Evolutionary conservation across 1,284 basidiomycete genomes (phyloP).

Genomic region (Somion occarium): DNA sequence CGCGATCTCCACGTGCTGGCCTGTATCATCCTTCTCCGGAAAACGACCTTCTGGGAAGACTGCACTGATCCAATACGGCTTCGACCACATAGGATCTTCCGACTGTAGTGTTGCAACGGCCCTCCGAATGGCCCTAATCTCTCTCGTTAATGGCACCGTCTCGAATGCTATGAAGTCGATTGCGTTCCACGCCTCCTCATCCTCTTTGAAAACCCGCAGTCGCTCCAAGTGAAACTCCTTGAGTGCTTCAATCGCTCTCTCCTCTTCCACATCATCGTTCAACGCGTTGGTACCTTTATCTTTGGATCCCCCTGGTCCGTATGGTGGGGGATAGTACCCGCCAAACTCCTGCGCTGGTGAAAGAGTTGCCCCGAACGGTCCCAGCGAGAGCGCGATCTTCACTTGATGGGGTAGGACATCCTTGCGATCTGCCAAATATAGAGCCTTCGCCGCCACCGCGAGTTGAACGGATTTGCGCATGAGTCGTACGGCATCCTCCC

Average conservation of each 20-base stretch:
- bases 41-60: conserved; percentile 57
- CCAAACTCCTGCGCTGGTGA: conserved; percentile 68
- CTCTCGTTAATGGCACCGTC: conserved; percentile 68
- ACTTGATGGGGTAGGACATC: conserved; percentile 19
- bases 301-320: conserved; percentile 44
- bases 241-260: conserved; percentile 48
- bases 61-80: conserved; percentile 77
- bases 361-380: conserved; percentile 70
- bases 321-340: conserved; percentile 73
- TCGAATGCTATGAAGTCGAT: conserved; percentile 75
- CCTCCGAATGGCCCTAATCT: conserved; percentile 60
- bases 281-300: conserved; percentile 41
- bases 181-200: conserved; percentile 46
- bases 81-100: conserved; percentile 25
- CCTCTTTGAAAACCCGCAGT: conserved; percentile 47
- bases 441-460: conserved; percentile 41
- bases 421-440: conserved; percentile 27
- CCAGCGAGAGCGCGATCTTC: conserved; percentile 64
- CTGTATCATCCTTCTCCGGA: conserved; percentile 35
- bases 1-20: conserved; percentile 23
- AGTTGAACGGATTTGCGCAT: conserved; percentile 56
- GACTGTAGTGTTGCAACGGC: conserved; percentile 47
- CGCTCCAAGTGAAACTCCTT: conserved; percentile 65
- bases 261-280: conserved; percentile 27
- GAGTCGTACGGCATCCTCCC: conserved; percentile 36